Base-by-base conservation (phyloP, 2,329 filamentous ascomycete genomes). In the Pseudogymnoascus sp. region DNA sequence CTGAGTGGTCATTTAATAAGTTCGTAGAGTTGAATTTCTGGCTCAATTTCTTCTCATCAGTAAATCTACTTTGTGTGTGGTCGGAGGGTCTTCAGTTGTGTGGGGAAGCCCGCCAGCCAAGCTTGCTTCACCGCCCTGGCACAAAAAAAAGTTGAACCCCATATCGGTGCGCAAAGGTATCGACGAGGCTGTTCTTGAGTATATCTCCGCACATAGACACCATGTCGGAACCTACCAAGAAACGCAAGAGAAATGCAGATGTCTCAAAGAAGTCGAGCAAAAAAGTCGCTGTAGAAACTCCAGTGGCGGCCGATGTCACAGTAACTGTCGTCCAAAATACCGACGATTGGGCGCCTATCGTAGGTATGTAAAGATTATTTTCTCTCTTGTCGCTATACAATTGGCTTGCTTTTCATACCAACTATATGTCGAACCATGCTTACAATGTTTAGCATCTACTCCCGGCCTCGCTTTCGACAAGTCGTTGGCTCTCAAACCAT, bases 171-270 rank as follows among this genome's bases (percentile, higher is more conserved):
- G 28, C 50, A 33, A 33, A 57, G 50, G 50, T 19, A 35, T 7
- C n/a, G 59, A 61, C 59, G 35, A 38, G 38, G 59, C 59, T 61
- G 59, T 23, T 35, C 57, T 36, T 7, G 33, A 36, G 35, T 40
- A 61, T 7, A 61, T 61, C 26, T 42, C 59, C 59, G 59, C 33
- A 62, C 63, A n/a, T 31, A 33, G 17, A 38, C 47, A 67, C 60
- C 21, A 73, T 74, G 73, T 65, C 69, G 47, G 68, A 71, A 10
- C 68, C 66, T 31, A 60, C 60, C 4, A 71, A 72, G 62, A 86
- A 86, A 74, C 78, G 83, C 64, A 86, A 86, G 75, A 77, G 81
- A 65, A 76, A 76, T 38, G 78, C 79, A 10, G 70, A 74, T 40
- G 69, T 72, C 2, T 71, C 74, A 0, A 68, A 66, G 2, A 71